Base-by-base conservation (phyloP, 2,329 filamentous ascomycete species). In the Zasmidium cellare region DNA sequence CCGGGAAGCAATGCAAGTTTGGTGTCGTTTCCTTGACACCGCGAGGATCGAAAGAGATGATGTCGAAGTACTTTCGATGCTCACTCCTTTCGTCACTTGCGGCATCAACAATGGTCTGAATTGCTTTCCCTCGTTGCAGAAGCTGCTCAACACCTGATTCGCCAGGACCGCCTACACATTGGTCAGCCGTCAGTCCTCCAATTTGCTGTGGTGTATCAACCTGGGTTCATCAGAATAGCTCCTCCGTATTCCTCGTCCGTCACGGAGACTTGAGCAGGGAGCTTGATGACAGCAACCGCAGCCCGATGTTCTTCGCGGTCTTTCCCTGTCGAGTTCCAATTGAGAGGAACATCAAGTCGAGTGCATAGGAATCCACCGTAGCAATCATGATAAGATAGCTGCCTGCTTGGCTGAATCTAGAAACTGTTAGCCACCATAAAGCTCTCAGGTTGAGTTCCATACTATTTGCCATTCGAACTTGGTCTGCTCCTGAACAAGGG, bases 351-450 rank as follows among this genome's bases (percentile, higher is more conserved):
- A 49, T 76, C 67, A 2, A 82, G 67, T 2, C 77, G 73, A 19
- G 79, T 77, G 57, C 80, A 82, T 61, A 79, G 73, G 56, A 77
- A 77, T 38, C 72, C 75, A 56, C 74, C 73, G 52, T 75, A 78
- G 63, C 79, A 82, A 7, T 56, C 41, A 38, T 49, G 44, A 38
- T 49, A 53, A 14, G 24, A 3, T 11, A 56, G 46, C 11, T 1
- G 12, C 20, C 6, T 46, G 22, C 35, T 45, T 18, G 51, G 51
- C n/a, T 25, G 14, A 12, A 53, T 23, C 51, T 53, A 35, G 3
- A 2, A 52, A 9, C 22, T n/a, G 19, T 45, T 20, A 46, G 35
- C 16, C n/a, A 18, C 7, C 35, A 16, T 9, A 41, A 41, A 6
- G 12, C 16, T 18, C 7, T 41, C 35, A 28, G 25, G 11, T n/a